These are phyloP conservation scores for Colletotrichum eremochloae DNA, from an alignment of 2,329 filamentous ascomycete species.

Conservation along the genomic window DNA sequence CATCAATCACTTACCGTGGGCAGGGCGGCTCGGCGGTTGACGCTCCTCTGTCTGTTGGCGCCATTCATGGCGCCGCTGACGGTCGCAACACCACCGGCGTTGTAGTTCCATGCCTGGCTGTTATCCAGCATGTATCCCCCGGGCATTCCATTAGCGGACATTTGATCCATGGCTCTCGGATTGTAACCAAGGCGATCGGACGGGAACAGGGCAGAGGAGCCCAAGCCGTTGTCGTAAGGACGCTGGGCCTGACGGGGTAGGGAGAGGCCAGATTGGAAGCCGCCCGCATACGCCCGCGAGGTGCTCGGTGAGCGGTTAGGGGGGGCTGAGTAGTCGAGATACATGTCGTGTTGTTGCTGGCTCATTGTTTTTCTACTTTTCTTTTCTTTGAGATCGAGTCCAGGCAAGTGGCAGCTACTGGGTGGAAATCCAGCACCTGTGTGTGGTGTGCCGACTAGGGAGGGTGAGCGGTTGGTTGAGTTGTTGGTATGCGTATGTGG, in stretches of 20 bases:
- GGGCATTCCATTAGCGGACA: conserved; percentile 57
- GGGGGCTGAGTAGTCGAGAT: conserved; percentile 75
- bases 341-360: conserved; percentile 74
- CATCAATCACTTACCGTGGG: conserved; percentile 74
- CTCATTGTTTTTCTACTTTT: conserved; percentile 54
- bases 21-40: conserved; percentile 71
- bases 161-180: conserved; percentile 69
- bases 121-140: conserved; percentile 72
- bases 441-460: conserved; percentile 20
- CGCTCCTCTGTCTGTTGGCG: conserved; percentile 67
- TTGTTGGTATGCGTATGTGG: conserved; percentile 19
- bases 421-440: conserved; percentile 33
- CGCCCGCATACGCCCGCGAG: conserved; percentile 68
- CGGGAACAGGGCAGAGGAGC: conserved; percentile 74
- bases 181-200: conserved; percentile 75
- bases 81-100: conserved; percentile 74
- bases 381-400: conserved; percentile 26
- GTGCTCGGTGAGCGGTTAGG: conserved; percentile 67
- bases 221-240: conserved; percentile 80
- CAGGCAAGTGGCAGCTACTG: conserved; percentile 25
- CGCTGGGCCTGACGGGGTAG: conserved; percentile 72
- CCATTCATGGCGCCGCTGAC: conserved; percentile 76
- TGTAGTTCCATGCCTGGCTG: conserved; percentile 84
- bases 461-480: conserved; percentile 18
- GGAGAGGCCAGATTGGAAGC: conserved; percentile 52